These are phyloP conservation scores for Penicillium sp. DNA, from an alignment of 2,329 filamentous ascomycete species.

Conservation along the genomic window DNA sequence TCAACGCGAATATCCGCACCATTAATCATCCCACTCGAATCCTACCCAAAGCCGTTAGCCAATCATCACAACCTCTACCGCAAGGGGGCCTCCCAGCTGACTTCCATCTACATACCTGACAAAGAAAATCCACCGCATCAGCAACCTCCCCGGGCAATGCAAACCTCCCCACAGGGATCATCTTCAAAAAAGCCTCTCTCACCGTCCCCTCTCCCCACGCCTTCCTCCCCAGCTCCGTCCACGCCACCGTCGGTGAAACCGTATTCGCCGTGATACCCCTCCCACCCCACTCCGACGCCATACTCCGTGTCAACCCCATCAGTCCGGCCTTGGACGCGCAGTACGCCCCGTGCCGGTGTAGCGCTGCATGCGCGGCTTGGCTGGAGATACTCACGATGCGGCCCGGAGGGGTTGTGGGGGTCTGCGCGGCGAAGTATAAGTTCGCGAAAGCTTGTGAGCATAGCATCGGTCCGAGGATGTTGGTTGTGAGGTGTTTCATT, in stretches of 20 bases:
- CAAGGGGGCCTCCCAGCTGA: too few species aligned
- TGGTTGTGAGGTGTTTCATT: conserved; percentile 47
- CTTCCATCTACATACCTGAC: conserved; percentile 30
- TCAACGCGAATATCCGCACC: conserved; percentile 44
- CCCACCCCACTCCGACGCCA: conserved; percentile 51
- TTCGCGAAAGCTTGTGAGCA: conserved; percentile 49
- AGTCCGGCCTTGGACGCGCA: conserved; percentile 52
- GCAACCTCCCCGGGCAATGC: conserved; percentile 44
- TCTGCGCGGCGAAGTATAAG: conserved; percentile 38
- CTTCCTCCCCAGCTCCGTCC: conserved; percentile 50
- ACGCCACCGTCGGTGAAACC: conserved; percentile 50
- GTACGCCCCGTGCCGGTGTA: conserved; percentile 50
- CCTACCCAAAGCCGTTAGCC: conserved; percentile 20
- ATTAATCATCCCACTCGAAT: conserved; percentile 46
- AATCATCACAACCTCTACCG: neutral
- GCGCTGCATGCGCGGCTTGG: conserved; percentile 50
- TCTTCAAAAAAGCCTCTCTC: conserved; percentile 38
- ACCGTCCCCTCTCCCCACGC: conserved; percentile 43
- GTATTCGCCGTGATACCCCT: conserved; percentile 51
- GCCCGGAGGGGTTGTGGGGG: conserved; percentile 35
- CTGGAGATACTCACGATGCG: conserved; percentile 51
- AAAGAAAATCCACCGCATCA: conserved; percentile 42
- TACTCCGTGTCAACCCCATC: conserved; percentile 47
- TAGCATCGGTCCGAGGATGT: conserved; percentile 50
- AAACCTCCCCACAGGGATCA: conserved; percentile 44